Evolutionary conservation across 1,139 yeast genomes (phyloP), one percentile per base, ranked within the genome.

Genomic region (Candida labiduridarum): DNA sequence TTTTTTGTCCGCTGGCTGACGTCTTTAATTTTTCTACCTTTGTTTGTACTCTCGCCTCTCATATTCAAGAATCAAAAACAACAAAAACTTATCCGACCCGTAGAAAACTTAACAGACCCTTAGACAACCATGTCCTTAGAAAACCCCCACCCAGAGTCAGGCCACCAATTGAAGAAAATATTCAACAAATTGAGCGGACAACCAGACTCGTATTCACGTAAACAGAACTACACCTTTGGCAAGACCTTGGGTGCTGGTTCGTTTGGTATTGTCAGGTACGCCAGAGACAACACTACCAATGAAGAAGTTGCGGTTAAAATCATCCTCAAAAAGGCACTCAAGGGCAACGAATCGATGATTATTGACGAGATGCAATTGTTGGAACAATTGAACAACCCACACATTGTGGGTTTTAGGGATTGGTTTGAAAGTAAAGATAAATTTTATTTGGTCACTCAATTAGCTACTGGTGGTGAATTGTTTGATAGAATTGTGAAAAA

Each of bases 381-480:
- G 50, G 82, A 80, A 60, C 78, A 77, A 56, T 73, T 91, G 57
- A 65, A 80, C 51, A 96, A 90, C 64, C 91, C 91, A 2, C 88
- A 91, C 65, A 89, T 91, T 55, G 95, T 91, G 15, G 84, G 84
- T 27, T 87, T 90, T 65, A 75, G 84, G 53, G 96, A 89, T 62
- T 89, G 95, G 94, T 91, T 90, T 66, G 97, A 91, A 68, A 81
- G 89, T 44, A 83, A 82, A 62, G 96, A 85, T 56, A 85, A 85
- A 62, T 87, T 85, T 61, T 87, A 84, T 60, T 81, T 87, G 47
- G 90, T 85, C 11, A 87, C 94, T 25, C 85, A 83, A 63, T 73
- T 90, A 61, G 96, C 97, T 29, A 85, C 89, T 1, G 97, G 97
- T 19, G 97, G 97, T 40, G 97, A 91, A 66, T 72, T 91, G 55